Evolutionary conservation across 257 asterid species (phyloP).

Genomic region (Capsicum pubescens): DNA sequence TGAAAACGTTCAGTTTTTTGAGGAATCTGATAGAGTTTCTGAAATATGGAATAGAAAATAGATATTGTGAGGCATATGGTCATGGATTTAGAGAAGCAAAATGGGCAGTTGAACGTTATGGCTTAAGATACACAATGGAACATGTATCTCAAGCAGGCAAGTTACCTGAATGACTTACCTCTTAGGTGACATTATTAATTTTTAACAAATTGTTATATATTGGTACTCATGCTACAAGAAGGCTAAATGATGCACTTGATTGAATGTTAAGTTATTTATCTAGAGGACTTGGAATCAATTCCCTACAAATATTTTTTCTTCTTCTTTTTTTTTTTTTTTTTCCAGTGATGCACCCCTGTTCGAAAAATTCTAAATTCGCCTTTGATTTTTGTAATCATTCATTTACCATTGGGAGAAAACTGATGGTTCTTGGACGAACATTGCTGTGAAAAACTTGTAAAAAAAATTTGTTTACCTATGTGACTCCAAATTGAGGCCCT

Average conservation of each 20-base stretch:
- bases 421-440: neutral
- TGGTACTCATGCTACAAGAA: no score
- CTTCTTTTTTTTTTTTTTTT: no score
- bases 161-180: slow-evolving; percentile 15
- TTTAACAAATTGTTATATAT: neutral
- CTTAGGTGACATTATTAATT: neutral
- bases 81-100: slow-evolving; percentile 28
- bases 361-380: no score
- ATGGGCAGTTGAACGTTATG: slow-evolving; percentile 29
- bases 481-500: neutral
- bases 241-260: no score
- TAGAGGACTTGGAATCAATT: no score
- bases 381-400: neutral
- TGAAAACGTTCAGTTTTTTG: neutral
- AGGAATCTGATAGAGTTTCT: slow-evolving; percentile 20
- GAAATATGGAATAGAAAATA: slow-evolving; percentile 19
- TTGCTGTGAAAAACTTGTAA: neutral
- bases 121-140: neutral
- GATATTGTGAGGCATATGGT: slow-evolving; percentile 15
- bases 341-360: no score
- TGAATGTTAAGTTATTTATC: no score
- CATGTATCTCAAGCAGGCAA: neutral
- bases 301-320: no score
- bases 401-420: neutral
- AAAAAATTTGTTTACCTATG: neutral